phyloP scores from a whole-genome alignment of 129 eudicot genomes.

The Glebionis coronaria region DNA sequence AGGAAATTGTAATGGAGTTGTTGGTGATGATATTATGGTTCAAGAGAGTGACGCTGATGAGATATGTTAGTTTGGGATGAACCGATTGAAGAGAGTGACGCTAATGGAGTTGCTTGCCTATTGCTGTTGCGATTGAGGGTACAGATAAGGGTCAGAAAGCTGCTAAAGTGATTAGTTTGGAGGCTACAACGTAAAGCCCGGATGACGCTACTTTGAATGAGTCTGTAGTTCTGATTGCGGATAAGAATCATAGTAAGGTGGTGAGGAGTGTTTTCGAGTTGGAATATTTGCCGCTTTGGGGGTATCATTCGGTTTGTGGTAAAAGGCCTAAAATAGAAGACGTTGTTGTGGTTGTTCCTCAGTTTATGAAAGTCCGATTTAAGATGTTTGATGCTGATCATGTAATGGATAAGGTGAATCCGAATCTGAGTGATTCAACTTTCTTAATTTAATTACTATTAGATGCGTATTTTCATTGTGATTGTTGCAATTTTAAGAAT shows the following conservation, averaged over 20 bases:
- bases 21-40: constrained; percentile 33
- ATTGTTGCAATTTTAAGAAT: not conserved
- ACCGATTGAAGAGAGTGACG: constrained; percentile 43
- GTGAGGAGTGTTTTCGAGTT: constrained; percentile 60
- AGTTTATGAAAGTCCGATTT: constrained; percentile 63
- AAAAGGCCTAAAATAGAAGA: constrained; percentile 96
- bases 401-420: constrained; percentile 44
- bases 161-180: constrained; percentile 55
- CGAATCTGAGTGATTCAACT: constrained; percentile 49
- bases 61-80: constrained; percentile 45
- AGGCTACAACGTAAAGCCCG: constrained; percentile 34
- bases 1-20: constrained; percentile 18
- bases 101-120: constrained; percentile 22
- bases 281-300: constrained; percentile 88
- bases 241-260: constrained; percentile 47
- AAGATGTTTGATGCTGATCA: constrained; percentile 64
- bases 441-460: not conserved
- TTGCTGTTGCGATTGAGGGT: constrained; percentile 53
- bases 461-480: not conserved
- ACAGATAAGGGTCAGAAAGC: constrained; percentile 64
- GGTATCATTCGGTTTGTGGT: constrained; percentile 71
- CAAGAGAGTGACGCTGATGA: constrained; percentile 61
- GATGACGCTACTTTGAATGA: constrained; percentile 47
- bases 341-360: constrained; percentile 62
- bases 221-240: constrained; percentile 52